These are phyloP conservation scores for Neodidymelliopsis sp. DNA, from an alignment of 2,329 filamentous ascomycete genomes.

Conservation along the genomic window DNA sequence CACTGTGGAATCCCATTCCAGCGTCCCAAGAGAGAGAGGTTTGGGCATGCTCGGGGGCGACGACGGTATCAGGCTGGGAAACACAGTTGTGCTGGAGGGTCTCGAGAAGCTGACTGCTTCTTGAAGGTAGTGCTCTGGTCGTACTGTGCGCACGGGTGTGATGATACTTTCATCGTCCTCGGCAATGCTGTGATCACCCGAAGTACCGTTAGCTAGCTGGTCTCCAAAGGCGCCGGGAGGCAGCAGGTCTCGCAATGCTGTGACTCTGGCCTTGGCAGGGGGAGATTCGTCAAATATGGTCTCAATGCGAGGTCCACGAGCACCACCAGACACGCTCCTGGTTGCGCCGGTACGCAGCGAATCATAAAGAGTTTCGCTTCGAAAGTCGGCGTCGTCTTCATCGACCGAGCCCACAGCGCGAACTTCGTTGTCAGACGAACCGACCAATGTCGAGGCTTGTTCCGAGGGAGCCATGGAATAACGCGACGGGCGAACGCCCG, in stretches of 20 bases:
- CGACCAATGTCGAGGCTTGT: slow-evolving; percentile 70
- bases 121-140: slow-evolving; percentile 46
- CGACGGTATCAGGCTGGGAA: slow-evolving; percentile 51
- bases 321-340: slow-evolving; percentile 66
- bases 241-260: slow-evolving; percentile 58
- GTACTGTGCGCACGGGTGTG: slow-evolving; percentile 56
- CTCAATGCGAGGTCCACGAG: slow-evolving; percentile 75
- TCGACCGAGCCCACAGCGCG: slow-evolving; percentile 72
- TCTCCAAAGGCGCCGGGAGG: slow-evolving; percentile 55
- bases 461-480: slow-evolving; percentile 66
- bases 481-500: slow-evolving; percentile 55
- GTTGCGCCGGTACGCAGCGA: slow-evolving; percentile 76
- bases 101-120: slow-evolving; percentile 46
- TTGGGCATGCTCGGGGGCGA: slow-evolving; percentile 56
- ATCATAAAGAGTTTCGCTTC: slow-evolving; percentile 79
- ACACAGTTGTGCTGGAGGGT: slow-evolving; percentile 44
- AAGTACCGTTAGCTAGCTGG: slow-evolving; percentile 40
- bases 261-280: slow-evolving; percentile 52
- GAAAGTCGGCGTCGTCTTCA: slow-evolving; percentile 79
- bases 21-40: slow-evolving; percentile 49
- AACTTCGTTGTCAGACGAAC: slow-evolving; percentile 70
- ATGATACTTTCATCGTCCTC: slow-evolving; percentile 60
- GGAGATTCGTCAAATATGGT: slow-evolving; percentile 84
- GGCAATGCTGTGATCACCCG: slow-evolving; percentile 54
- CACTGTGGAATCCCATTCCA: slow-evolving; percentile 50